phyloP scores from a whole-genome alignment of 1,284 basidiomycete species.

The Ganoderma boninense region DNA sequence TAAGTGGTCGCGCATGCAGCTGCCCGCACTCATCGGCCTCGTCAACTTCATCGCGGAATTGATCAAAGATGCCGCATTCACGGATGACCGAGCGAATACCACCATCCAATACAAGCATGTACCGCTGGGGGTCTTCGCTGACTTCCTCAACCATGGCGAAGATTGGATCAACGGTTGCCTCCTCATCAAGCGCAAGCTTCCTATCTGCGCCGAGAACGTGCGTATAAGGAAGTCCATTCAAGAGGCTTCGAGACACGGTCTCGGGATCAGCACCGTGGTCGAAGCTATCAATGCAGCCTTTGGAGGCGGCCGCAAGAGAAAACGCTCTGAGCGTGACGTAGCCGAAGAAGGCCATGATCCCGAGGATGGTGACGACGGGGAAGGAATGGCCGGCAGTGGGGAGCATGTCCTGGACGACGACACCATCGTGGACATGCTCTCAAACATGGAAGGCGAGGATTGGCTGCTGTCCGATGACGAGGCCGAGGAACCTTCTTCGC shows the following conservation, averaged over 20 bases:
- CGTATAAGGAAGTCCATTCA: not conserved
- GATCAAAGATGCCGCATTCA: not conserved
- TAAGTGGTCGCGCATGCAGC: not conserved
- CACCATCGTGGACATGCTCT: too few relatives aligned
- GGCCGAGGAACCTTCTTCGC: too few relatives aligned
- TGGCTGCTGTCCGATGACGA: too few relatives aligned
- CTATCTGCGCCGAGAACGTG: not conserved
- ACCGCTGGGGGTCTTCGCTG: not conserved
- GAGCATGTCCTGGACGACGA: too few relatives aligned
- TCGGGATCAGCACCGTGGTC: not conserved
- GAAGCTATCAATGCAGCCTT: not conserved
- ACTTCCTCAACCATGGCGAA: not conserved
- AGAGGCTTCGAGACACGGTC: not conserved
- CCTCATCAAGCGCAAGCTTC: not conserved
- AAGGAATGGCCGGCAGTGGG: not conserved
- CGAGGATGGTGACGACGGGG: not conserved
- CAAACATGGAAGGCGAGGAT: too few relatives aligned
- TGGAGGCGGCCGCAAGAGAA: not conserved
- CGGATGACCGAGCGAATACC: not conserved
- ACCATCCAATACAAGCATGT: not conserved
- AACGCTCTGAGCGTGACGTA: not conserved
- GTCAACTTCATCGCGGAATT: not conserved
- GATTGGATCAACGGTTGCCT: not conserved
- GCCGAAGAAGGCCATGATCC: not conserved
- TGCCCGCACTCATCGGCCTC: not conserved